Evolutionary conservation across 1,284 basidiomycete genomes (phyloP).

Genomic region (Rhodotorula sp.): DNA sequence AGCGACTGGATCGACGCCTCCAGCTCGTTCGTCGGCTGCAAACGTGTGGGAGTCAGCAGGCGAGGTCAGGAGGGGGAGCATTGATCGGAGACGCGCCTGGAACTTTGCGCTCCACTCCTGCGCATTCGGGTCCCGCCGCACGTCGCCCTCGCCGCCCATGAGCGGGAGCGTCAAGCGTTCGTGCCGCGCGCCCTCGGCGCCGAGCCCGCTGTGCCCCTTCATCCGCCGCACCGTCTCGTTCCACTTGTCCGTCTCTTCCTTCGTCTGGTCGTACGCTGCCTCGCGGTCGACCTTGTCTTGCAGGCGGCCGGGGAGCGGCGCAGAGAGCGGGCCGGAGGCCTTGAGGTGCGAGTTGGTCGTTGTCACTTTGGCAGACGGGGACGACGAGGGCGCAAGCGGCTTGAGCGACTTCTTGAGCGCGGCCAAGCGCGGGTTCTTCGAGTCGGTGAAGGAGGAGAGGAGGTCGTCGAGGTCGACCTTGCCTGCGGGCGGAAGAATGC

Average conservation of each 20-base stretch:
- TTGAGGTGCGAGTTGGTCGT: slow-evolving; percentile 48
- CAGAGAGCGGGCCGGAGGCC: slow-evolving; percentile 67
- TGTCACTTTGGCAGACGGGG: slow-evolving; percentile 44
- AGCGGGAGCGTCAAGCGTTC: slow-evolving; percentile 42
- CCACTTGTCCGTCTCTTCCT: slow-evolving; percentile 93
- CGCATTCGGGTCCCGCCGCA: slow-evolving; percentile 39
- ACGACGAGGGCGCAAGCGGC: slow-evolving; percentile 55
- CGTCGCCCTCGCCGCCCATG: slow-evolving; percentile 36
- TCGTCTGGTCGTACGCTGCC: slow-evolving; percentile 91
- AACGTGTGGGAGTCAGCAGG: too few species aligned
- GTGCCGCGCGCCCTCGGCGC: slow-evolving; percentile 42
- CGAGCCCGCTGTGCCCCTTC: slow-evolving; percentile 56
- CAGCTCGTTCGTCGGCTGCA: slow-evolving; percentile 42
- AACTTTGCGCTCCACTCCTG: slow-evolving; percentile 71
- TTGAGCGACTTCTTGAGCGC: slow-evolving; percentile 59
- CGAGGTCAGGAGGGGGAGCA: background rate
- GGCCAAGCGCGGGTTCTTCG: slow-evolving; percentile 43
- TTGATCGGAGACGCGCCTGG: slow-evolving; percentile 37
- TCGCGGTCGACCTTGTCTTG: slow-evolving; percentile 90
- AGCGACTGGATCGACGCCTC: slow-evolving; percentile 48
- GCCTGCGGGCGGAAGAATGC: slow-evolving; percentile 52
- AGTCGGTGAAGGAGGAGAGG: slow-evolving; percentile 62
- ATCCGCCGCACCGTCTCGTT: slow-evolving; percentile 82
- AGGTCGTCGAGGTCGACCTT: slow-evolving; percentile 73
- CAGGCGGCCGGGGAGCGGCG: slow-evolving; percentile 79